These are phyloP conservation scores for Diplodia mutila DNA, from an alignment of 2,329 filamentous ascomycete genomes.

Conservation along the genomic window DNA sequence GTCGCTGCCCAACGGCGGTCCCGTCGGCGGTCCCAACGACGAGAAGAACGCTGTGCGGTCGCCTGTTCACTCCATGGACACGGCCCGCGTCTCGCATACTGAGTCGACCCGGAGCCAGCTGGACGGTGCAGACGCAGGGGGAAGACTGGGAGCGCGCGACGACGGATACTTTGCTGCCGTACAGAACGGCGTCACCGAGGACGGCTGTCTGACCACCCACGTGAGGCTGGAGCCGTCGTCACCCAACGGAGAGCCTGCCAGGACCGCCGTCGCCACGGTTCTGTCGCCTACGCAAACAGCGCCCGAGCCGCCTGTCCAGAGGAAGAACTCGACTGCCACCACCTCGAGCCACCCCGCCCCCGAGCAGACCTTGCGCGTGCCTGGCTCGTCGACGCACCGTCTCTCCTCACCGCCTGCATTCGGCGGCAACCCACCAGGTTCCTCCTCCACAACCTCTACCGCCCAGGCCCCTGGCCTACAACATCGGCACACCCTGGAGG, in stretches of 20 bases:
- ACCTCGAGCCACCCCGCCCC: slow-evolving; percentile 30
- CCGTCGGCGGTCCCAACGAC: slow-evolving; percentile 30
- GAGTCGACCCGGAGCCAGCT: slow-evolving; percentile 26
- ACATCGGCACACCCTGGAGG: slow-evolving; percentile 86
- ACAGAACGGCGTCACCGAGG: slow-evolving; percentile 40
- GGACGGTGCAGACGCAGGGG: slow-evolving; percentile 7
- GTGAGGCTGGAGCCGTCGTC: slow-evolving; percentile 41
- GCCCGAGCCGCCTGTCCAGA: slow-evolving; percentile 14
- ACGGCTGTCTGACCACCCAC: slow-evolving; percentile 41
- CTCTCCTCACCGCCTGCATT: slow-evolving; percentile 66
- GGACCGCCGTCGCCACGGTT: slow-evolving; percentile 2
- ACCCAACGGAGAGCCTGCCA: slow-evolving; percentile 34
- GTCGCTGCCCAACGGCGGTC: slow-evolving; percentile 41
- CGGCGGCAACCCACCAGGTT: slow-evolving; percentile 44
- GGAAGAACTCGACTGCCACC: slow-evolving; percentile 34
- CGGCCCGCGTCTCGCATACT: slow-evolving; percentile 33
- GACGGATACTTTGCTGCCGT: slow-evolving; percentile 53
- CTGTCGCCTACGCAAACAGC: slow-evolving; percentile 5
- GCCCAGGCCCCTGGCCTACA: slow-evolving; percentile 64
- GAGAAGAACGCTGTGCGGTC: slow-evolving; percentile 33
- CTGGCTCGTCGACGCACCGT: slow-evolving; percentile 44
- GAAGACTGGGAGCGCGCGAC: slow-evolving; percentile 39
- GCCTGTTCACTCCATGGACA: slow-evolving; percentile 27
- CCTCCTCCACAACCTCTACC: slow-evolving; percentile 44
- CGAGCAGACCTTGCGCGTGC: slow-evolving; percentile 44